Evolutionary conservation across 2,329 filamentous ascomycete species (phyloP).

Genomic region (Tolypocladium cylindrosporum): DNA sequence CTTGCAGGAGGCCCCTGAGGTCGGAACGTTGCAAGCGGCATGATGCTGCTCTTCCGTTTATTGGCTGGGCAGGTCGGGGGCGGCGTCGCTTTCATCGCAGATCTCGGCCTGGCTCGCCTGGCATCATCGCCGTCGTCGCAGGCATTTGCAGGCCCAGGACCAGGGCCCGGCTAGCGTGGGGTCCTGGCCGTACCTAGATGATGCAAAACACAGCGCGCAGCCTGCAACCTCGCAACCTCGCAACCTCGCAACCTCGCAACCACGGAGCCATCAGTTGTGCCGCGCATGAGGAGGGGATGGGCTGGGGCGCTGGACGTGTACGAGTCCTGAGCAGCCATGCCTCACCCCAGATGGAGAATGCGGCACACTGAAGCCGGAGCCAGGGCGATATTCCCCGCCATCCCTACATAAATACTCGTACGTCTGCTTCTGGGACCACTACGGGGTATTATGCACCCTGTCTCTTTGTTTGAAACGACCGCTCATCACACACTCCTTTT

Average conservation of each 20-base stretch:
- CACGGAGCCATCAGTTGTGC: too few relatives aligned
- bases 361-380: too few relatives aligned
- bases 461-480: neutral
- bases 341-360: too few relatives aligned
- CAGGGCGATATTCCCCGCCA: too few relatives aligned
- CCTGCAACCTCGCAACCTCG: too few relatives aligned
- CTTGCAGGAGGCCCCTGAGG: neutral
- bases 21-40: too few relatives aligned
- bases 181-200: neutral
- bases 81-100: neutral
- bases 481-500: neutral
- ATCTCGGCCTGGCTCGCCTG: neutral
- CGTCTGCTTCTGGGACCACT: neutral
- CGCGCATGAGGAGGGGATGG: too few relatives aligned
- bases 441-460: neutral
- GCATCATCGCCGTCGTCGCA: neutral
- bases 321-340: too few relatives aligned
- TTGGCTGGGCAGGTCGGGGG: neutral
- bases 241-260: too few relatives aligned
- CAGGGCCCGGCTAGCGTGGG: neutral
- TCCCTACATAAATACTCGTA: too few relatives aligned
- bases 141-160: neutral
- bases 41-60: neutral
- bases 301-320: too few relatives aligned
- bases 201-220: too few relatives aligned